Base-by-base conservation (phyloP, 768 basidiomycete genomes). In the Phaffia tasmanica region DNA sequence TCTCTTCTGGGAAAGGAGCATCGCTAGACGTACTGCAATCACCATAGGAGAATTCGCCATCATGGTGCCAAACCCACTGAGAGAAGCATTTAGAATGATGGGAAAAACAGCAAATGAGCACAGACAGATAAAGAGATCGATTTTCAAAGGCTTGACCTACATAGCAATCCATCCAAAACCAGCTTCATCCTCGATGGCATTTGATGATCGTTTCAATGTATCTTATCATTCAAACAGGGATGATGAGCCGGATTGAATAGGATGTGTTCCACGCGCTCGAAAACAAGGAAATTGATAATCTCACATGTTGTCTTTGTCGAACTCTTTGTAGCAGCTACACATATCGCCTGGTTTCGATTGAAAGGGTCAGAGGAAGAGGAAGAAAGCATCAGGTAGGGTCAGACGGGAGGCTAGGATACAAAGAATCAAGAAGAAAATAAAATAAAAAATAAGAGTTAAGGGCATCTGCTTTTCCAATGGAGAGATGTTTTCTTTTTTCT, bases 31-130 rank as follows among this genome's bases (percentile, higher is more conserved):
- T 23, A 62, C 61, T 16, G 48, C 61, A 50, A 62, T 51, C 61
- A 62, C 61, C 64, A 65, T 65, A 2, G 64, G 64, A 25, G 57
- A 54, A 21, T 65, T 48, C 4, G 64, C 64, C 64, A 65, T 65
- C 15, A 49, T 59, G 50, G 57, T 35, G 2, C 64, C 64, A 23
- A 57, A 60, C 23, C 59, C 59, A 46, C 64, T 65, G 57, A 35
- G 42, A 32, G 3, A 23, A 1, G 49, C 25, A 14, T 15, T n/a
- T 9, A 16, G 25, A 18, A 32, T n/a, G 23, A 30, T 32, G 19
- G 30, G 47, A n/a, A 11, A 42, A 25, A 54, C 5, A 21, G 25
- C 25, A 53, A 21, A 29, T 11, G 58, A 42, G 9, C 14, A 14
- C 9, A 16, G 23, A 51, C 15, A 23, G 32, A 21, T 25, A 50